phyloP scores from a whole-genome alignment of 768 basidiomycete genomes.

The Podaxis sp. region DNA sequence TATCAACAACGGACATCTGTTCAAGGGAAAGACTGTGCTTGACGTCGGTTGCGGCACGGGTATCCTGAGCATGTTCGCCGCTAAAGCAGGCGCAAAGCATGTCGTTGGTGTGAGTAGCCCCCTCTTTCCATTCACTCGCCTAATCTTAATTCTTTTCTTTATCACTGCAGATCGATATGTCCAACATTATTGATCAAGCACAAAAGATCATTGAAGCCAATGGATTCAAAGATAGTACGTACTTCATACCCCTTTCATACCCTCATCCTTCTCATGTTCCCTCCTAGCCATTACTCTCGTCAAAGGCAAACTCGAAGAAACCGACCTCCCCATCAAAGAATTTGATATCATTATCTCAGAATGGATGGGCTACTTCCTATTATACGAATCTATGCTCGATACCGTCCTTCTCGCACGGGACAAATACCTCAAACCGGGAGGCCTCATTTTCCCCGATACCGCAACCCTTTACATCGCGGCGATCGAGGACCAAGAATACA shows the following conservation, averaged over 20 bases:
- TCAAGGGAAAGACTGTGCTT: conserved; percentile 95
- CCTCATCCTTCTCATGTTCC: conserved; percentile 15
- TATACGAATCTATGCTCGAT: conserved; percentile 99
- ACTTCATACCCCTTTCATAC: background rate
- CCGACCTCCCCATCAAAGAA: conserved; percentile 81
- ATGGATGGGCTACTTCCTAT: conserved; percentile 99
- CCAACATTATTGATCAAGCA: conserved; percentile 99
- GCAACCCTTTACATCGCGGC: conserved; percentile 92
- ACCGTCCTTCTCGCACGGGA: conserved; percentile 96
- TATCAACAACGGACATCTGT: conserved; percentile 90
- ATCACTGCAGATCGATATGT: conserved; percentile 89
- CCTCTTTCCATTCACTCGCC: conserved; percentile 9
- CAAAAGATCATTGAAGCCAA: conserved; percentile 96
- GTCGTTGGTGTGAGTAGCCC: conserved; percentile 79
- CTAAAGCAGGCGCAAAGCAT: conserved; percentile 90
- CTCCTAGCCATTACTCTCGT: conserved; percentile 87
- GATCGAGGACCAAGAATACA: conserved; percentile 99
- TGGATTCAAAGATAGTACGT: conserved; percentile 91
- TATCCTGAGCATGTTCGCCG: conserved; percentile 97
- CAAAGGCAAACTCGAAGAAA: conserved; percentile 97
- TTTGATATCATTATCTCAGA: conserved; percentile 99
- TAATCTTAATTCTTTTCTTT: conserved; percentile 19
- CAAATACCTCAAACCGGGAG: conserved; percentile 90
- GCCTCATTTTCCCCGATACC: conserved; percentile 94
- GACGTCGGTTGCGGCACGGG: conserved; percentile 99